These are phyloP conservation scores for Leccinum solheimii DNA, from an alignment of 1,284 basidiomycete species.

Conservation along the genomic window DNA sequence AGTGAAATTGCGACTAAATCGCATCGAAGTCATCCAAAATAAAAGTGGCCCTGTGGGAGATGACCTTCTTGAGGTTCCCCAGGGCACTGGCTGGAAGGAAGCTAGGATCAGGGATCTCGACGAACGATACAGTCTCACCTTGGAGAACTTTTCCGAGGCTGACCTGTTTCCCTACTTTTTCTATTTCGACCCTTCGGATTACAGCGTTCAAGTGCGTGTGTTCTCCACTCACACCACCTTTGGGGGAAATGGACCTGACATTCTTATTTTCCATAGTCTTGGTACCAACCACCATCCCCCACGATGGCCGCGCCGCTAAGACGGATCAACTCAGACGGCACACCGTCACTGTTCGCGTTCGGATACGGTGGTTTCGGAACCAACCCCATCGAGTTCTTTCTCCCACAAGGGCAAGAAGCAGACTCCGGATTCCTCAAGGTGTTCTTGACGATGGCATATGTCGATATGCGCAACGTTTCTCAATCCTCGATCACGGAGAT, in stretches of 20 bases:
- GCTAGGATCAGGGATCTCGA: slow-evolving; percentile 17
- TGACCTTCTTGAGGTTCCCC: slow-evolving; percentile 11
- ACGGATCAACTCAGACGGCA: neutral
- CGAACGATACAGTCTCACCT: slow-evolving; percentile 18
- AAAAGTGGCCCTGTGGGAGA: slow-evolving; percentile 12
- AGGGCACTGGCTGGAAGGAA: slow-evolving; percentile 10
- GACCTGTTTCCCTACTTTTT: slow-evolving; percentile 29
- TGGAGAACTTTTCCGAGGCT: slow-evolving; percentile 21
- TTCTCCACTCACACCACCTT: neutral
- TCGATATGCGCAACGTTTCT: slow-evolving; percentile 18
- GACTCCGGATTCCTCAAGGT: slow-evolving; percentile 27
- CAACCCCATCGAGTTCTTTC: slow-evolving; percentile 24
- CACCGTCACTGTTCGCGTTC: slow-evolving; percentile 20
- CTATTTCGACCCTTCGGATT: slow-evolving; percentile 29
- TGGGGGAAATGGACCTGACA: neutral
- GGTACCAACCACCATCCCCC: slow-evolving; percentile 16
- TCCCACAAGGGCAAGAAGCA: neutral
- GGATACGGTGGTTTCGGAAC: slow-evolving; percentile 28
- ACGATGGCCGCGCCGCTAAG: slow-evolving; percentile 15
- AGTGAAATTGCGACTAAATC: slow-evolving; percentile 12
- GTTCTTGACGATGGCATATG: slow-evolving; percentile 23
- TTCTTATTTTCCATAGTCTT: slow-evolving; percentile 7
- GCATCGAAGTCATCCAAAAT: neutral
- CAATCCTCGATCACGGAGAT: slow-evolving; percentile 16
- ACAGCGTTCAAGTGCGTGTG: slow-evolving; percentile 19